phyloP scores from a whole-genome alignment of 2,329 filamentous ascomycete species.

The Metarhizium rileyi region DNA sequence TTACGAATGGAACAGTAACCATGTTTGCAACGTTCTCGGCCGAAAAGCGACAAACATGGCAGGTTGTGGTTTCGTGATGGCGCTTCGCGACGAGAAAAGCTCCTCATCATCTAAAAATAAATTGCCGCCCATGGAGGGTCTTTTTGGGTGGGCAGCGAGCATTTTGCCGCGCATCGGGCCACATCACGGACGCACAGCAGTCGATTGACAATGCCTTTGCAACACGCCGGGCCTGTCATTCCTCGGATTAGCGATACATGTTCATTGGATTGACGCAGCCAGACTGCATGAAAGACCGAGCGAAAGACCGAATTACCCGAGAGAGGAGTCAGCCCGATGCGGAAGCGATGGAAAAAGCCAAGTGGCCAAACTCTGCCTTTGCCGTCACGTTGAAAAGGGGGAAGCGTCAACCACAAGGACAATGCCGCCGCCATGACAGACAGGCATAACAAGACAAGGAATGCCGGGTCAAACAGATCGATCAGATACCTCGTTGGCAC shows the following conservation, averaged over 20 bases:
- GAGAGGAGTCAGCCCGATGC: not conserved
- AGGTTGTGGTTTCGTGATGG: not conserved
- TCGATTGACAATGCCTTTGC: not conserved
- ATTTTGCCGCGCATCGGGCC: too few relatives aligned
- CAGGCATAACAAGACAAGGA: not conserved
- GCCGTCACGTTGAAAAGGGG: not conserved
- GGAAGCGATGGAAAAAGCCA: not conserved
- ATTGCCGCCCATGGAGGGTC: not conserved
- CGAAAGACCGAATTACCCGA: not conserved
- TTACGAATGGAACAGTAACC: not conserved
- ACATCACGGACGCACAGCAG: too few relatives aligned
- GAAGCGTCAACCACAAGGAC: not conserved
- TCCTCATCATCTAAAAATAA: not conserved
- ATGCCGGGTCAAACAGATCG: not conserved
- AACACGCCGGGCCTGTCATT: not conserved
- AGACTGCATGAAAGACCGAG: not conserved
- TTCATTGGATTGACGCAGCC: not conserved
- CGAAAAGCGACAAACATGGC: not conserved
- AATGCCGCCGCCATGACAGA: not conserved
- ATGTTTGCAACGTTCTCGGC: not conserved
- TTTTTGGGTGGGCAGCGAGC: not conserved
- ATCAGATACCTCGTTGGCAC: not conserved
- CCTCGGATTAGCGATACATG: not conserved
- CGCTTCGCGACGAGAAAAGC: not conserved
- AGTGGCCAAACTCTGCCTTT: not conserved